phyloP scores from a whole-genome alignment of 495 filamentous ascomycete species.

The Paragyromitra xinjiangensis region DNA sequence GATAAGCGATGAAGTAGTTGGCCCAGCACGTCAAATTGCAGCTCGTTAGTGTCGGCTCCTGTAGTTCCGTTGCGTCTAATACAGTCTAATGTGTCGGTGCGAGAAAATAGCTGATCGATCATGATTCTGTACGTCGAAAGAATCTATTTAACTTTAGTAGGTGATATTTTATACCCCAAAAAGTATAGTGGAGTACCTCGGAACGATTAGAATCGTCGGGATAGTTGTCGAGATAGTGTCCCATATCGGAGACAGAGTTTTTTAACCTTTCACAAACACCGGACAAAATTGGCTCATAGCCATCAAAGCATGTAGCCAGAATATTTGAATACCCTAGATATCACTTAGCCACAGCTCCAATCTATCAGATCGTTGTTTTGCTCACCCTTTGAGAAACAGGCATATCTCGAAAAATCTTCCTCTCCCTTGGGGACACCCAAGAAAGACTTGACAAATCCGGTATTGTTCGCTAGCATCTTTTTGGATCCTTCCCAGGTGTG shows the following conservation, averaged over 20 bases:
- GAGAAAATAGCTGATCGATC: slow-evolving; percentile 32
- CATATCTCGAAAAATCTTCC: slow-evolving; percentile 35
- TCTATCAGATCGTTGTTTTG: background rate
- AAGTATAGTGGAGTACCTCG: slow-evolving; percentile 33
- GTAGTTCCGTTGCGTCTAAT: background rate
- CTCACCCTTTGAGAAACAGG: slow-evolving; percentile 42
- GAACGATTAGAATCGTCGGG: slow-evolving; percentile 6
- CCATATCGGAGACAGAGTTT: slow-evolving; percentile 29
- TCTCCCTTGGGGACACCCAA: slow-evolving; percentile 5
- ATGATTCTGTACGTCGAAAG: slow-evolving; percentile 35
- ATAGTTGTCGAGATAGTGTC: slow-evolving; percentile 28
- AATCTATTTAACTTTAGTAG: slow-evolving; percentile 37
- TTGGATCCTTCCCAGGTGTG: slow-evolving; percentile 28
- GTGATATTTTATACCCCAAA: background rate
- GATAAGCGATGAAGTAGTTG: slow-evolving; percentile 34
- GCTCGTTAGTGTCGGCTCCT: slow-evolving; percentile 25
- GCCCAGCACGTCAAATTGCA: slow-evolving; percentile 44
- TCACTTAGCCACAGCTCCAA: slow-evolving; percentile 29
- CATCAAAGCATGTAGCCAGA: slow-evolving; percentile 27
- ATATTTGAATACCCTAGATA: slow-evolving; percentile 47
- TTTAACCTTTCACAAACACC: slow-evolving; percentile 27
- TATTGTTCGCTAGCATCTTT: slow-evolving; percentile 29
- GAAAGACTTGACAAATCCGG: slow-evolving; percentile 25
- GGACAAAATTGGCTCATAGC: slow-evolving; percentile 35
- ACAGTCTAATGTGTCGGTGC: slow-evolving; percentile 24